These are phyloP conservation scores for Phytopythium montanum DNA, from an alignment of 352 stramenopile species.

Conservation along the genomic window DNA sequence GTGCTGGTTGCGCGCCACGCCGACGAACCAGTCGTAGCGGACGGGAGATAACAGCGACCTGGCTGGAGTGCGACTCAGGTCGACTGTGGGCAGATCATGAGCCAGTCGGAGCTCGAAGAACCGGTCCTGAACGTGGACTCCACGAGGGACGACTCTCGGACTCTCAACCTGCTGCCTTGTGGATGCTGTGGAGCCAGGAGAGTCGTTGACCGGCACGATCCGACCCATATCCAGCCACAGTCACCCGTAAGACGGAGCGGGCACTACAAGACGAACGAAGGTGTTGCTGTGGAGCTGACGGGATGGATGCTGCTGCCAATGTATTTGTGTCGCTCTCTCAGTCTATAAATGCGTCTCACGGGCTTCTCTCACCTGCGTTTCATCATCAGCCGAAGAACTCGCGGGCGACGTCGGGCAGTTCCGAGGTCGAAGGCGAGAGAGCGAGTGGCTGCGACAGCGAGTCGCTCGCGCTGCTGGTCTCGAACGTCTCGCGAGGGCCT, in stretches of 20 bases:
- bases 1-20: not conserved
- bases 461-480: conserved; percentile 18
- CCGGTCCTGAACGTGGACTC: not conserved
- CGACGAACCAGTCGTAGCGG: conserved; percentile 1
- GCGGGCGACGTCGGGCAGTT: conserved; percentile 20
- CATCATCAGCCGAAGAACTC: conserved; percentile 39
- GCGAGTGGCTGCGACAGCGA: not conserved
- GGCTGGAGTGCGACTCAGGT: not conserved
- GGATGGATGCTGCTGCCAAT: too few species aligned
- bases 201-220: not conserved
- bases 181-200: not conserved
- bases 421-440: conserved; percentile 27
- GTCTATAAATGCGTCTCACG: not conserved
- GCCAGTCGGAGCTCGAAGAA: conserved; percentile 1
- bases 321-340: too few species aligned
- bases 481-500: conserved; percentile 27
- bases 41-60: not conserved
- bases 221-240: not conserved
- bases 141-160: not conserved
- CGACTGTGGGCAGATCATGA: not conserved
- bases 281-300: too few species aligned
- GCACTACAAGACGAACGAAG: not conserved
- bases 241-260: not conserved
- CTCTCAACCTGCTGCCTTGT: not conserved
- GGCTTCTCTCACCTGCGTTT: too few species aligned